phyloP scores from a whole-genome alignment of 2,329 filamentous ascomycete species.

The Dactylellina parvicollis region DNA sequence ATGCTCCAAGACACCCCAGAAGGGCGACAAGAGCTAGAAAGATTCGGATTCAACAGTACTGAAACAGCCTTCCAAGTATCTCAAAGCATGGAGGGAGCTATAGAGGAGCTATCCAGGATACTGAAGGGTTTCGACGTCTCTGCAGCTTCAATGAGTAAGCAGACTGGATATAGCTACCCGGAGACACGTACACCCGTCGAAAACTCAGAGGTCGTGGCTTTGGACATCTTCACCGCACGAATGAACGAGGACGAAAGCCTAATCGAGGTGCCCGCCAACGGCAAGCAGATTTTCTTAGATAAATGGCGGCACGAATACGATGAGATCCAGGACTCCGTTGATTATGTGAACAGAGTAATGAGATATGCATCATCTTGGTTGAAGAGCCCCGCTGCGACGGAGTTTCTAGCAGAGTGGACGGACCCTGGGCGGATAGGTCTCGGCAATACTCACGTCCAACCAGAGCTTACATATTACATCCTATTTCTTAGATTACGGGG shows the following conservation, averaged over 20 bases:
- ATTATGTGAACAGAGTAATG: neutral
- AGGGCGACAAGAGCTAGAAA: conserved; percentile 3
- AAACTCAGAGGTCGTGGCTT: neutral
- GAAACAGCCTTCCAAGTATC: neutral
- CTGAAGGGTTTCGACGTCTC: neutral
- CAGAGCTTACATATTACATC: neutral
- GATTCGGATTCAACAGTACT: neutral
- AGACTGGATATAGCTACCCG: conserved; percentile 1
- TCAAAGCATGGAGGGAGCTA: neutral
- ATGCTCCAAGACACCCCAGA: conserved; percentile 1
- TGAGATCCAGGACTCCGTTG: neutral
- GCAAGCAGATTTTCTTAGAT: neutral
- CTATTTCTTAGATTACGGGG: neutral
- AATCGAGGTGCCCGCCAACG: neutral
- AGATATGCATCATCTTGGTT: neutral
- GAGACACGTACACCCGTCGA: neutral
- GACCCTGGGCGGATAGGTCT: conserved; percentile 4
- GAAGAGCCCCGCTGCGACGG: neutral
- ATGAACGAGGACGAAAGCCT: neutral
- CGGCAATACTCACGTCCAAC: conserved; percentile 1
- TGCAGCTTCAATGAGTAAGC: neutral
- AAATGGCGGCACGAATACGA: neutral
- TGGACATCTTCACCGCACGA: conserved; percentile 1
- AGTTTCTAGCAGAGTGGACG: neutral
- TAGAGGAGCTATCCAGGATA: neutral